Percentiles rank a stretch among this genome's conserved stretches.
These are phyloP conservation scores for Magnusiomyces fungicola DNA, from an alignment of 1,139 yeast genomes.

Conservation along the genomic window DNA sequence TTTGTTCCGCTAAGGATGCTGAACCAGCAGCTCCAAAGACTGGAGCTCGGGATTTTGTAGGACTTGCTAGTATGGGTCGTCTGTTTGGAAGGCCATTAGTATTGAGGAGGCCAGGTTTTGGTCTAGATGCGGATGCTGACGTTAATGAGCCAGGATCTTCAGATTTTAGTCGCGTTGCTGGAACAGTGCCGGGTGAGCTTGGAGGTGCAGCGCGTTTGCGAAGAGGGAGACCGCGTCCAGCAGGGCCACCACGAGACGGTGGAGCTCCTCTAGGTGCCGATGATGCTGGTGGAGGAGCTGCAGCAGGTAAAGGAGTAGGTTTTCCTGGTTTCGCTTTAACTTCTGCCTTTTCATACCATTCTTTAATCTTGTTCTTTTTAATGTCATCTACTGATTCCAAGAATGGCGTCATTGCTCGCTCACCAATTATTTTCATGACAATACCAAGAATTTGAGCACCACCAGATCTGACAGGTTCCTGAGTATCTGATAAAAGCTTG, in stretches of 20 bases:
- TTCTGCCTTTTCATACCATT: constrained; percentile 48
- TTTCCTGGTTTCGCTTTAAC: constrained; percentile 32
- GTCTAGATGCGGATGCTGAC: neutral
- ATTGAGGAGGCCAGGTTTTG: constrained; percentile 9
- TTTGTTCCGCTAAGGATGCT: too few species aligned
- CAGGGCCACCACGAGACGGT: constrained; percentile 13
- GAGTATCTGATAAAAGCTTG: constrained; percentile 69
- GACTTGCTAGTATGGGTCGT: too few species aligned
- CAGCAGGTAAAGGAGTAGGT: constrained; percentile 17
- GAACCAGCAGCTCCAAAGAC: too few species aligned
- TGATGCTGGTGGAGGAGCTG: constrained; percentile 18
- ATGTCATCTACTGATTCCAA: constrained; percentile 70
- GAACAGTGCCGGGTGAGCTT: neutral
- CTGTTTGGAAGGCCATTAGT: constrained; percentile 7
- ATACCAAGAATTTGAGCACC: constrained; percentile 78
- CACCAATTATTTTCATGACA: constrained; percentile 74
- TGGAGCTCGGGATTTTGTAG: too few species aligned
- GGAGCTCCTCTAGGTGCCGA: constrained; percentile 22
- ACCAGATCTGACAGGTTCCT: constrained; percentile 75
- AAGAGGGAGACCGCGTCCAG: constrained; percentile 4
- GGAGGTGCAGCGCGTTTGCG: neutral
- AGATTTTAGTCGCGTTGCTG: neutral
- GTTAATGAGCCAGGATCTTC: neutral
- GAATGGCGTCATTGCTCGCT: constrained; percentile 51
- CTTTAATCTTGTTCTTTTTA: constrained; percentile 55